Base-by-base conservation (phyloP, 2,329 filamentous ascomycete species). In the Elsinoe perseae region DNA sequence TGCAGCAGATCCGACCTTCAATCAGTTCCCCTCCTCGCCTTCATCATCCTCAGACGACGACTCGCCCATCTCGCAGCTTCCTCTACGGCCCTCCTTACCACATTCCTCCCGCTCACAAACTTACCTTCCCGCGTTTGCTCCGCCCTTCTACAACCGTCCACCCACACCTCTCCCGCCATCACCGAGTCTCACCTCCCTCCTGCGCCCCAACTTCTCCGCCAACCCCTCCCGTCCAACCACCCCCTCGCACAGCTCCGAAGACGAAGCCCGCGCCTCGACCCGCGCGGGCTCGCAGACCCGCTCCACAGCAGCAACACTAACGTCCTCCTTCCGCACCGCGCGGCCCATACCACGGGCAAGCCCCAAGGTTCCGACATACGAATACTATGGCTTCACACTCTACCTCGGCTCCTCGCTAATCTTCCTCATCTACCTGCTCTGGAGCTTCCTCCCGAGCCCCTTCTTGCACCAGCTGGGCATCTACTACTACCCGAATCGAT, bases 311-410 rank as follows among this genome's bases (percentile, higher is more conserved):
- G 80, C 81, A 58, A 80, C 86, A 34, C 78, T 84, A 25, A 78
- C 66, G 1, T 64, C 61, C 53, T 67, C 64, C 73, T 66, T 83
- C 80, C 25, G 83, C 79, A 56, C 77, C 74, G 64, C 80, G 75
- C 59, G 80, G 77, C 60, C 85, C 80, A 1, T 95, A 16, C 89
- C 91, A 4, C 86, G 89, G 56, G 91, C 90, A 1, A 86, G 86
- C 55, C 93, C 93, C 1, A 90, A 93, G 68, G 91, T 98, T 2
- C 93, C 93, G n/a, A 98, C 93, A 0, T 97, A 98, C 75, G 93
- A 98, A 70, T 98, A 97, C 80, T 97, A 97, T 70, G 93, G 93
- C 69, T 98, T 98, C 73, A 92, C 95, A 55, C 81, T 98, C 50
- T 97, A 98, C 74, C 80, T 98, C 36, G 89, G 92, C 67, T 91